phyloP scores from a whole-genome alignment of 2,329 filamentous ascomycete species.

The Pseudocercospora macadamiae region DNA sequence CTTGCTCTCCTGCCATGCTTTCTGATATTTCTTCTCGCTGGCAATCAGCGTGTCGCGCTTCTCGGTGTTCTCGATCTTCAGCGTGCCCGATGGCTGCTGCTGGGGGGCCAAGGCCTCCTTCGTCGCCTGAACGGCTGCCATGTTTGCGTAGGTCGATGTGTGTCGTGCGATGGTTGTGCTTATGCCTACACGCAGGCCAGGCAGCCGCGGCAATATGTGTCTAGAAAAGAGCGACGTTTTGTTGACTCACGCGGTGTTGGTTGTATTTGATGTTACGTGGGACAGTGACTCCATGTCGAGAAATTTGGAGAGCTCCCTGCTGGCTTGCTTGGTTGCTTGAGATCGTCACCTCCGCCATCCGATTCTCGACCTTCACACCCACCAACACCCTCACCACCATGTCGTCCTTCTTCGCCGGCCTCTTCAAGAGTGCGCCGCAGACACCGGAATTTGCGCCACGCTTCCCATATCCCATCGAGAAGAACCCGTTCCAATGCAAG shows the following conservation, averaged over 20 bases:
- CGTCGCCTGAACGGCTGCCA: constrained; percentile 55
- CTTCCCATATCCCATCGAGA: constrained; percentile 46
- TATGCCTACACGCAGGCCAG: constrained; percentile 36
- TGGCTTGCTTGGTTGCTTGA: background rate
- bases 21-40: constrained; percentile 90
- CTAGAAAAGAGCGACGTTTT: constrained; percentile 32
- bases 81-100: constrained; percentile 60
- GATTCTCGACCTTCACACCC: background rate
- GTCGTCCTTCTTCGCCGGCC: constrained; percentile 29
- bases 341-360: background rate
- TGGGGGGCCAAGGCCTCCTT: constrained; percentile 59
- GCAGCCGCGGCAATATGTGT: constrained; percentile 34
- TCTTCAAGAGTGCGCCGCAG: constrained; percentile 31
- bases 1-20: constrained; percentile 74
- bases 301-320: too few species aligned
- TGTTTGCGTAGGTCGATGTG: constrained; percentile 33
- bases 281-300: background rate
- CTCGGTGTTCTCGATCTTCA: constrained; percentile 76
- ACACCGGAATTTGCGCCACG: constrained; percentile 23
- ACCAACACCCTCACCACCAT: constrained; percentile 19
- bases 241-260: background rate
- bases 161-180: constrained; percentile 12
- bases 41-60: constrained; percentile 82
- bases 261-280: background rate
- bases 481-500: constrained; percentile 66